Conservation (phyloP, 2,329 filamentous ascomycete genomes). For the Aureobasidium lini region DNA sequence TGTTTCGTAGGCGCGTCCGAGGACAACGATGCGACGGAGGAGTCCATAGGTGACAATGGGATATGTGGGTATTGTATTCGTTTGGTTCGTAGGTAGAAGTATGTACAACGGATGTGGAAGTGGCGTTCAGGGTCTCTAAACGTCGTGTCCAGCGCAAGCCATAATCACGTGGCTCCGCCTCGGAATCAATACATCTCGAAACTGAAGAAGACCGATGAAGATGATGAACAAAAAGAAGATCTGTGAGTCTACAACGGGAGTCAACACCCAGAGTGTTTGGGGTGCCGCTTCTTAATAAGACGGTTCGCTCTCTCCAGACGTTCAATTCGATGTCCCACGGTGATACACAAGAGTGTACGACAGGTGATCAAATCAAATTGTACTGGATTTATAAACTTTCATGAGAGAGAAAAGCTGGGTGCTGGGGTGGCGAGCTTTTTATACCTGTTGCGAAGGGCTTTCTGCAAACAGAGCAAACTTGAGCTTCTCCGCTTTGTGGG, state of each 20-base stretch:
- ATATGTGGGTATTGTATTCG: not conserved
- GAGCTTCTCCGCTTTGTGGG: not conserved
- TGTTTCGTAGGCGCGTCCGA: conserved; percentile 13
- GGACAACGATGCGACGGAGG: not conserved
- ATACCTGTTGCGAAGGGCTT: not conserved
- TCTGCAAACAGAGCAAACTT: not conserved
- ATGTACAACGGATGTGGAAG: not conserved
- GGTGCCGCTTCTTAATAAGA: conserved; percentile 6
- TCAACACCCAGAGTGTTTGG: not conserved
- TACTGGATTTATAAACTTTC: not conserved
- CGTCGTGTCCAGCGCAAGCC: not conserved
- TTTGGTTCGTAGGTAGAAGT: not conserved
- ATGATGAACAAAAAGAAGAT: not conserved
- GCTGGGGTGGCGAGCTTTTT: not conserved
- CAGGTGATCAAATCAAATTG: not conserved
- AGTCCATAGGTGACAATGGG: not conserved
- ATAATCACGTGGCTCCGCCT: conserved; percentile 8
- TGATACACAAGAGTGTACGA: not conserved
- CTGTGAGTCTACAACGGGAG: not conserved
- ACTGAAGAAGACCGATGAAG: not conserved
- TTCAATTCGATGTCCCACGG: conserved; percentile 6
- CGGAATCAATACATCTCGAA: conserved; percentile 5
- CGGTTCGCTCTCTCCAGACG: not conserved
- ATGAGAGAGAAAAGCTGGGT: not conserved
- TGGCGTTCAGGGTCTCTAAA: not conserved